Evolutionary conservation across 2,329 filamentous ascomycete species (phyloP).

Genomic region (Curvularia lunata): DNA sequence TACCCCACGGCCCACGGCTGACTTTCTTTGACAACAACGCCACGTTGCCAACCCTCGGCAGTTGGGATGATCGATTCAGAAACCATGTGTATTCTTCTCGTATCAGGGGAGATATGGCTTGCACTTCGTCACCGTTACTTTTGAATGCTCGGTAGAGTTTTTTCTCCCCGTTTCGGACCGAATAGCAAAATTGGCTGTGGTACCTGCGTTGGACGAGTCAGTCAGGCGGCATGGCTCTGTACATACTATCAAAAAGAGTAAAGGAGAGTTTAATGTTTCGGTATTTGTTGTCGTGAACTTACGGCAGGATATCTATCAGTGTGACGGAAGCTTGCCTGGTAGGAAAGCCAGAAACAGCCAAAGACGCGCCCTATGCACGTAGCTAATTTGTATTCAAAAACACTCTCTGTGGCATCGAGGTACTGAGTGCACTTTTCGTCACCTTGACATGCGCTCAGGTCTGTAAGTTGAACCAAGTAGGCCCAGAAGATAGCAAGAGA

Average conservation of each 20-base stretch:
- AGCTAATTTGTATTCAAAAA: not conserved
- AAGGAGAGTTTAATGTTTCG: not conserved
- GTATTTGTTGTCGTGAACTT: not conserved
- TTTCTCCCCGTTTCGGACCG: not conserved
- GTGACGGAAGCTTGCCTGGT: not conserved
- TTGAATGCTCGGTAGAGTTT: not conserved
- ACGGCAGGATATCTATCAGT: not conserved
- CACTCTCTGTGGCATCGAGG: not conserved
- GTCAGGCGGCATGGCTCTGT: not conserved
- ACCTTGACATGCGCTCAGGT: not conserved
- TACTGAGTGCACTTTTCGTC: not conserved
- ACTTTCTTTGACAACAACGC: not conserved
- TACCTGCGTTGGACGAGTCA: constrained; percentile 4
- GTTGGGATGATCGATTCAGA: not conserved
- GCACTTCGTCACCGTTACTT: not conserved
- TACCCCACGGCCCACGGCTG: not conserved
- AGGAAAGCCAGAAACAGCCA: not conserved
- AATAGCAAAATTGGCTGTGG: not conserved
- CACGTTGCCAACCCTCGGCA: not conserved
- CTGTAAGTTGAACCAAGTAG: not conserved
- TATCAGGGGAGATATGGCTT: not conserved
- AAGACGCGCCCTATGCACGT: not conserved
- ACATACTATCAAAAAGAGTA: not conserved
- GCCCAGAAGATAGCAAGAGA: not conserved
- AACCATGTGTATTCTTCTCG: not conserved